These are phyloP conservation scores for Solanum dulcamara DNA, from an alignment of 257 asterid genomes.

Conservation along the genomic window DNA sequence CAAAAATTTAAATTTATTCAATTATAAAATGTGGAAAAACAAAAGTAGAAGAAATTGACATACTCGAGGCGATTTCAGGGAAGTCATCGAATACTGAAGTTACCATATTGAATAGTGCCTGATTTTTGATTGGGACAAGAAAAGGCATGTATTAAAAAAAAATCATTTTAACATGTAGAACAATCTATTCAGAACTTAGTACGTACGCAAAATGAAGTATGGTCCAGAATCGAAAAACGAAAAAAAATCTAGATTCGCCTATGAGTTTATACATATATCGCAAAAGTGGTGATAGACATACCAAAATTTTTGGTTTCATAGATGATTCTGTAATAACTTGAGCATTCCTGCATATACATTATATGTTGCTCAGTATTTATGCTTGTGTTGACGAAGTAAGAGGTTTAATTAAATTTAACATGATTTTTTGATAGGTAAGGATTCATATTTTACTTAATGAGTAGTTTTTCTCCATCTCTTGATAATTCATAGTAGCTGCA, in stretches of 20 bases:
- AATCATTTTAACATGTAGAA: no score
- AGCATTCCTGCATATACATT: slow-evolving; percentile 40
- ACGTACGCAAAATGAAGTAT: neutral
- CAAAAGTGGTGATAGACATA: slow-evolving; percentile 21
- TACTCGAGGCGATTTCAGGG: slow-evolving; percentile 54
- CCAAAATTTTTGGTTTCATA: slow-evolving; percentile 46
- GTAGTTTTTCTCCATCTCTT: slow-evolving; percentile 28
- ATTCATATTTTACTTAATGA: slow-evolving; percentile 35
- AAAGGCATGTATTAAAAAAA: neutral
- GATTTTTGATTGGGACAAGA: neutral
- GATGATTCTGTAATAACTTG: slow-evolving; percentile 55
- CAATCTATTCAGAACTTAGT: neutral
- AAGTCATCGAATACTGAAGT: slow-evolving; percentile 46
- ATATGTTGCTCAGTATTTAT: neutral
- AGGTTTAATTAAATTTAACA: no score
- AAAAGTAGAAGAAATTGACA: neutral
- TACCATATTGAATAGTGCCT: slow-evolving; percentile 41
- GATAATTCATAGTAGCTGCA: slow-evolving; percentile 52
- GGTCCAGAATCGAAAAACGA: no score
- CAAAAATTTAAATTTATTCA: neutral
- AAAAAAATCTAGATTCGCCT: no score
- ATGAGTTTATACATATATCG: neutral
- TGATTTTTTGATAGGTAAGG: neutral
- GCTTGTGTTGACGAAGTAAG: neutral
- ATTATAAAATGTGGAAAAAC: neutral